These are phyloP conservation scores for Coemansia sp. DNA, from an alignment of 192 early-diverging fungal genomes.

Conservation along the genomic window DNA sequence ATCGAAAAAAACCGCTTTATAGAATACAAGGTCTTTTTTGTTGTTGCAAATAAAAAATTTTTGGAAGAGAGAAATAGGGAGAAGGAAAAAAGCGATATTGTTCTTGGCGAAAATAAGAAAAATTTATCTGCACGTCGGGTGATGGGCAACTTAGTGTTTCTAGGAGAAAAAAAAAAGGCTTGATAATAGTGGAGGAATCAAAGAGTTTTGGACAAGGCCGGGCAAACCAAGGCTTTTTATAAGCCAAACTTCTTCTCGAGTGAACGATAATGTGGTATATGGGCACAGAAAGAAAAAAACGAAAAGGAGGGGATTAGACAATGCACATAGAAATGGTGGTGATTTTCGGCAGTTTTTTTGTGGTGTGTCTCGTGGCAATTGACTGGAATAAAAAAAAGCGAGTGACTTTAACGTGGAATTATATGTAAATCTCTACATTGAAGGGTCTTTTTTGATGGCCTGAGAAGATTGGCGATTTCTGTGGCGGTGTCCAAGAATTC, in stretches of 20 bases:
- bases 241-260: too few species aligned
- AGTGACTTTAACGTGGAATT: background rate
- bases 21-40: slow-evolving; percentile 5
- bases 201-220: too few species aligned
- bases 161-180: too few species aligned
- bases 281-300: background rate
- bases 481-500: background rate
- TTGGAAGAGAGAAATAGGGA: background rate
- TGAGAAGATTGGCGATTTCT: too few species aligned
- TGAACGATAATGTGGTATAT: too few species aligned
- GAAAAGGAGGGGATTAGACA: slow-evolving; percentile 5
- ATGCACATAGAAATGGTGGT: background rate
- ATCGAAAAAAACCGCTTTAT: background rate
- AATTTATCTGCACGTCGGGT: slow-evolving; percentile 1
- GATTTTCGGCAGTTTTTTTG: slow-evolving; percentile 5
- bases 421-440: too few species aligned
- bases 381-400: slow-evolving; percentile 6
- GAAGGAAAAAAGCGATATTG: background rate
- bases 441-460: too few species aligned
- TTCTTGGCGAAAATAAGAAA: slow-evolving; percentile 7
- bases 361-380: background rate
- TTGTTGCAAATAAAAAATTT: background rate
- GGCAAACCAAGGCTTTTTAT: too few species aligned
- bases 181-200: too few species aligned
- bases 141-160: too few species aligned